These are phyloP conservation scores for Coffea eugenioides DNA, from an alignment of 257 asterid species.

Conservation along the genomic window DNA sequence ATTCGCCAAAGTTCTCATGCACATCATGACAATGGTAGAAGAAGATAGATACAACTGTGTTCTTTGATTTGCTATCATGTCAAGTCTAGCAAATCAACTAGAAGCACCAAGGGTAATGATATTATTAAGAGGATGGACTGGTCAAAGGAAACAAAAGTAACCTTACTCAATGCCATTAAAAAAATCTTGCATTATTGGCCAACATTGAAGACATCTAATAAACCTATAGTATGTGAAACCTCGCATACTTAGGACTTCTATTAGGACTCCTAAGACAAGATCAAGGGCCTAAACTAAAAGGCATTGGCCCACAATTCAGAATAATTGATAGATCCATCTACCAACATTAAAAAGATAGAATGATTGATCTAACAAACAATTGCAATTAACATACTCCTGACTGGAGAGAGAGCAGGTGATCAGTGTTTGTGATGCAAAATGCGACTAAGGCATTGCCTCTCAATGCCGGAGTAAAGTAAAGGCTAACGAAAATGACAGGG, in stretches of 20 bases:
- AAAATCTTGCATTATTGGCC: constrained; percentile 1
- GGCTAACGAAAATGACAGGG: constrained; percentile 45
- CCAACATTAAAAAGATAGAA: constrained; percentile 4
- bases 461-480: constrained; percentile 2
- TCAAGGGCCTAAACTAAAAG: background rate
- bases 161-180: constrained; percentile 1
- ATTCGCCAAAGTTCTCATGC: background rate
- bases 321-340: background rate
- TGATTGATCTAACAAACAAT: background rate
- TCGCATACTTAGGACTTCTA: background rate
- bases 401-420: background rate
- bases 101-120: background rate
- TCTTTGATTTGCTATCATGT: constrained; percentile 1
- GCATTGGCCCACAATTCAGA: constrained; percentile 1
- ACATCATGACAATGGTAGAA: background rate
- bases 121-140: background rate
- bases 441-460: background rate
- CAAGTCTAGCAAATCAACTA: background rate
- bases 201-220: background rate
- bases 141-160: constrained; percentile 9
- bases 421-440: background rate
- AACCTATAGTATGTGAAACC: background rate
- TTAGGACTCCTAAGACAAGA: background rate
- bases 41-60: background rate
- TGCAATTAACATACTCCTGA: background rate